Evolutionary conservation across 495 filamentous ascomycete genomes (phyloP), one percentile per base, ranked within the genome.

Genomic region (Penicillium herquei): DNA sequence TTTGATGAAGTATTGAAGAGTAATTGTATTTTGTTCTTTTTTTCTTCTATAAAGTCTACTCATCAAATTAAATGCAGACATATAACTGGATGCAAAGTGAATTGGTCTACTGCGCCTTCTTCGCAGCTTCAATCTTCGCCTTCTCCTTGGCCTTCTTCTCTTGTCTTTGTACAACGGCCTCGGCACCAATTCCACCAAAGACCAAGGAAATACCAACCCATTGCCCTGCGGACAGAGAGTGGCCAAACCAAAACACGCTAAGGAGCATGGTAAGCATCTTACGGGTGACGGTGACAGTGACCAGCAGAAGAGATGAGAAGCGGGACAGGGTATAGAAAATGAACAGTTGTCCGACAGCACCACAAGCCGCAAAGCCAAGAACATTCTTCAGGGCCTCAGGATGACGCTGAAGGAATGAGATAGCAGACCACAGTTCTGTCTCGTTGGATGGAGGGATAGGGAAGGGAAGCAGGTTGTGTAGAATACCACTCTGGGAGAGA

Each of bases 261-360:
- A 98, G 80, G 56, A 98, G 88, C 94, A 98, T 98, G 55, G 92
- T 97, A 66, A 97, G 80, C 95, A 98, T 98, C 77, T 98, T 98
- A 59, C 94, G 80, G 42, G 94, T 98, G 10, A 98, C 94, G 2
- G 92, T 98, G 0, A 98, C 91, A 9, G 94, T 98, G 11, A 97
- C 94, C 30, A 98, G 85, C 48, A 98, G 80, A 52, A 98, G 78
- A 8, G 87, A 92, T 34, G 90, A 94, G 75, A 98, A 98, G 37
- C 87, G 87, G 12, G 89, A 87, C 35, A 98, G 81, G 0, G 95
- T 96, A 74, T 96, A 92, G 80, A 96, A 98, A 59, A 98, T 97
- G 69, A 98, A 98, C 7, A 98, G 83, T 76, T 98, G 94, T 7
- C 94, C 94, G 11, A 98, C 73, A 31, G 91, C 94, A 12, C 94